Conservation (phyloP, 345 rosid species). For the Murraya paniculata region DNA sequence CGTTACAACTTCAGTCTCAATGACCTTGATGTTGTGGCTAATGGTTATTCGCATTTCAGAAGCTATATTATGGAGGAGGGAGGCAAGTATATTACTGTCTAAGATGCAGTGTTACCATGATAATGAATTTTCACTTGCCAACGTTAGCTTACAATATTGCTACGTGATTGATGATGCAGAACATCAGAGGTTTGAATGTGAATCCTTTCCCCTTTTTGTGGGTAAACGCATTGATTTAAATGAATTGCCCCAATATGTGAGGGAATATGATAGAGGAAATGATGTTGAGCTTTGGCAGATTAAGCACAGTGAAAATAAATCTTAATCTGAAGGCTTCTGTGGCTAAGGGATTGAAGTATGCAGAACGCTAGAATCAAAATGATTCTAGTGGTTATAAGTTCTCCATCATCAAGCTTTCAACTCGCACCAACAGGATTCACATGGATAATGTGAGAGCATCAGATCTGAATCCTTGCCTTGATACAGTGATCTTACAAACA, state of each 20-base stretch:
- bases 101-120: neutral
- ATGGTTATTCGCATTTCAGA: conserved; percentile 74
- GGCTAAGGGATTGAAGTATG: neutral
- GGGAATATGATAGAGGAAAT: conserved; percentile 62
- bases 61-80: conserved; percentile 47
- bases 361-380: neutral
- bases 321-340: neutral
- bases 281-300: conserved; percentile 88
- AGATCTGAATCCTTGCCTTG: conserved; percentile 14
- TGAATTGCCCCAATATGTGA: conserved; percentile 53
- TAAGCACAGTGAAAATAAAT: conserved; percentile 24
- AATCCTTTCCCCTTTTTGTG: conserved; percentile 33
- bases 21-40: conserved; percentile 68
- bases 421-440: neutral
- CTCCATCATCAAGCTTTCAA: neutral
- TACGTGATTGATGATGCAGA: conserved; percentile 32
- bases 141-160: neutral
- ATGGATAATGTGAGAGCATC: conserved; percentile 5
- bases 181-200: conserved; percentile 8
- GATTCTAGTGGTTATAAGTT: neutral
- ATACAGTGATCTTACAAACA: conserved; percentile 38
- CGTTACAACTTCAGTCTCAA: conserved; percentile 86
- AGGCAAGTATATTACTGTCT: conserved; percentile 28
- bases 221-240: conserved; percentile 56
- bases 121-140: neutral